A percentile compares a stretch with the other conserved stretches of the same genome.
These are phyloP conservation scores for Artemisia argyi DNA, from an alignment of 129 eudicot genomes.

Conservation along the genomic window DNA sequence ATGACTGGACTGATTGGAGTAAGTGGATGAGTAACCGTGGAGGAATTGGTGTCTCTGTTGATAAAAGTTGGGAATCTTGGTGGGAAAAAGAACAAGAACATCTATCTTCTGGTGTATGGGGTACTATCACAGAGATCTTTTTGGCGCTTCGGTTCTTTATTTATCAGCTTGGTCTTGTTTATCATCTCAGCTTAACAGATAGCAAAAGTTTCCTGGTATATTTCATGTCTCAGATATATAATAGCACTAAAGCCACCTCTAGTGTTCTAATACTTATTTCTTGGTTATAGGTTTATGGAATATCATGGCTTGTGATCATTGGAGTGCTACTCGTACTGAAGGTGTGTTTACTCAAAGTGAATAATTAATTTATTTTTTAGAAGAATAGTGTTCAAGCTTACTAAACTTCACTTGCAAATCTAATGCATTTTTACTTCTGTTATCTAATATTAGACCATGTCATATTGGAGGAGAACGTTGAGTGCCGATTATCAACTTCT, in stretches of 20 bases:
- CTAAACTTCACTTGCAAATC: not conserved
- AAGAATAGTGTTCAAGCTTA: not conserved
- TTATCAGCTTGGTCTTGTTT: constrained; percentile 87
- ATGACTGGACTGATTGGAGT: constrained; percentile 96
- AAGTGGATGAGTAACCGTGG: constrained; percentile 89
- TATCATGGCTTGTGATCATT: constrained; percentile 78
- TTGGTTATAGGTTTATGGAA: constrained; percentile 67
- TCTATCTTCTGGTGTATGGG: constrained; percentile 78
- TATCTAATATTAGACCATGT: constrained; percentile 36
- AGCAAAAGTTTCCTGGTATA: constrained; percentile 65
- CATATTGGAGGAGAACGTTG: constrained; percentile 5
- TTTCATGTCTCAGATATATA: not conserved
- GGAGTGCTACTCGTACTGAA: constrained; percentile 57
- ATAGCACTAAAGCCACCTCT: constrained; percentile 7
- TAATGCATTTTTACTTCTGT: not conserved
- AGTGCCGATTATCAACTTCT: constrained; percentile 68
- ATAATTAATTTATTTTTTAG: not conserved
- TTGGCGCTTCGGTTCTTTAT: constrained; percentile 80
- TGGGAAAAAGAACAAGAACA: constrained; percentile 94
- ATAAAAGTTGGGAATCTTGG: constrained; percentile 99
- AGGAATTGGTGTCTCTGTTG: constrained; percentile 89
- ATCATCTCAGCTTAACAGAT: constrained; percentile 72
- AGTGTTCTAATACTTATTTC: constrained; percentile 5
- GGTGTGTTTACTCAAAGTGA: constrained; percentile 37
- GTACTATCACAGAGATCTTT: constrained; percentile 65